Evolutionary conservation across 495 filamentous ascomycete genomes (phyloP).

Genomic region (Aspergillus homomorphus): DNA sequence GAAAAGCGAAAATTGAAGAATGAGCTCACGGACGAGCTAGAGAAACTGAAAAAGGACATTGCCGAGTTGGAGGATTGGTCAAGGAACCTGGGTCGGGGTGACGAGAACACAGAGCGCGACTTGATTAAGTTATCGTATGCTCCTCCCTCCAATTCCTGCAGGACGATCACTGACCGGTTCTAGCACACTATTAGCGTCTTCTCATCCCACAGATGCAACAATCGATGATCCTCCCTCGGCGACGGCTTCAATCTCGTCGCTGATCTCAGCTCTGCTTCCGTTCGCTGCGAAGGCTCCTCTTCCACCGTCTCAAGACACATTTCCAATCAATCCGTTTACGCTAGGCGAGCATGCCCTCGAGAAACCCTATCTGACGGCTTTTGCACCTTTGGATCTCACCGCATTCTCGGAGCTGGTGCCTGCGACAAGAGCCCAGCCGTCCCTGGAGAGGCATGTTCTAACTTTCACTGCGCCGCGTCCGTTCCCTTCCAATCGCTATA

Average conservation of each 20-base stretch:
- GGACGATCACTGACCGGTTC: slow-evolving; percentile 16
- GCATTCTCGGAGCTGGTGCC: slow-evolving; percentile 26
- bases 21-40: slow-evolving; percentile 31
- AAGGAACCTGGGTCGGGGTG: slow-evolving; percentile 13
- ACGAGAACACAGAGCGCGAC: slow-evolving; percentile 23
- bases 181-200: slow-evolving; percentile 28
- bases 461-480: slow-evolving; percentile 36
- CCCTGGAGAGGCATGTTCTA: slow-evolving; percentile 38
- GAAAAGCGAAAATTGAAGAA: slow-evolving; percentile 33
- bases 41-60: slow-evolving; percentile 36
- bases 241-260: slow-evolving; percentile 32
- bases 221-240: slow-evolving; percentile 11
- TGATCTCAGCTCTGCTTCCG: slow-evolving; percentile 41
- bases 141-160: background rate
- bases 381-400: slow-evolving; percentile 37
- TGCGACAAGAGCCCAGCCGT: slow-evolving; percentile 10
- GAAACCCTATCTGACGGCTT: slow-evolving; percentile 35
- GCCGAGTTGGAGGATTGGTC: slow-evolving; percentile 38
- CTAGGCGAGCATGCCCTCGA: slow-evolving; percentile 29
- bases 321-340: slow-evolving; percentile 37
- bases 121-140: slow-evolving; percentile 35
- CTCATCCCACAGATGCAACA: slow-evolving; percentile 24
- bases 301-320: slow-evolving; percentile 21
- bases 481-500: slow-evolving; percentile 38
- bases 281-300: slow-evolving; percentile 34